Base-by-base conservation (phyloP, 2,329 filamentous ascomycete genomes). In the Rutstroemia sp. region DNA sequence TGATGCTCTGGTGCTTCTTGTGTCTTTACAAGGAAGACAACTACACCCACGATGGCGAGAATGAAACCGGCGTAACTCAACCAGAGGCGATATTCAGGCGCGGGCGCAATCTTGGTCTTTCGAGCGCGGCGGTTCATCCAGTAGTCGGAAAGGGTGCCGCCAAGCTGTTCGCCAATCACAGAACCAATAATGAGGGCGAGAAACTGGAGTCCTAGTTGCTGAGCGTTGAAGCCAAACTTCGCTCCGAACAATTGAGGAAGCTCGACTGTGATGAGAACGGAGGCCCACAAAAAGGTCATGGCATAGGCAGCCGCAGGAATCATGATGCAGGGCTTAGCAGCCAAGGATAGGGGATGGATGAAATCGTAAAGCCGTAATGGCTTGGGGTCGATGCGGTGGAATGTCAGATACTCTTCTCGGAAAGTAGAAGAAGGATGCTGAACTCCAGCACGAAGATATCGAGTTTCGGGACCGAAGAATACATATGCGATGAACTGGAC, bases 201-300 rank as follows among this genome's bases (percentile, higher is more conserved):
- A 59, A 79, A 81, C 58, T 84, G 80, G 2, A 84, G 72, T 0
- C 81, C 81, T 14, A 83, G 72, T 58, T 82, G 76, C 65, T 84
- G 74, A 0, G 78, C 64, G 61, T 82, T 78, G 69, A 84, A 75
- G n/a, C 73, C 73, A 56, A 82, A 85, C 57, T 78, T 77, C 25
- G 72, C 68, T 7, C 74, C 73, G 58, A 82, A 80, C 1, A 84
- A 71, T 57, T 83, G 78, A 0, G 81, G 81, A 2, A 84, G 78
- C 62, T 83, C 80, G 23, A 84, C 75, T 0, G 79, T 78, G 54
- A 76, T 70, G 60, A 83, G 69, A 14, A 83, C 75, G 44, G 72
- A 76, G 36, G 68, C 73, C 63, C 78, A 83, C 3, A 79, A 71
- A 66, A 84, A 84, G 7, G 81, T 70, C 74, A 84, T 80, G 6